Evolutionary conservation across 768 basidiomycete genomes (phyloP), one percentile per base, ranked within the genome.

Genomic region (Kondoa malvinella): DNA sequence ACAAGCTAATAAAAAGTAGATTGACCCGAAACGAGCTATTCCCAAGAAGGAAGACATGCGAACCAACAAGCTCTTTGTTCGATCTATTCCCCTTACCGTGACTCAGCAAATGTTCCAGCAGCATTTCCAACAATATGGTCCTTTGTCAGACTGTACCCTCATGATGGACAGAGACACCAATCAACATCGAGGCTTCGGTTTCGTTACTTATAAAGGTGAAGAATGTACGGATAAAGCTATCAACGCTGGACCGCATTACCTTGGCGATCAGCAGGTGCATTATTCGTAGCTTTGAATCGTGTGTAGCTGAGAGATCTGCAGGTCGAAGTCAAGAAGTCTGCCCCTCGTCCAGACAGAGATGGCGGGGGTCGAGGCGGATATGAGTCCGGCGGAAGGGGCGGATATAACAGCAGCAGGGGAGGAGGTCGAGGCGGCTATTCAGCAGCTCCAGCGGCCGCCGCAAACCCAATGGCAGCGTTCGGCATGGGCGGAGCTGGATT

Each of bases 1-100:
- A 57, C 34, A 16, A 15, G 26, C 26, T 29, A 62, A 33, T 58
- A 21, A 3, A 17, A n/a, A 29, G 29, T 76, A 99, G 94, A 99
- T 99, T 77, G 95, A 99, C 75, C 95, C 95, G n/a, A 99, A 99
- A 80, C 86, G 94, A 66, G 95, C 95, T 1, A 95, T 97, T 72
- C 95, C 95, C 12, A 83, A 92, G 70, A 88, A 92, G 77, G 95
- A 97, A 69, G 92, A 95, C 74, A 87, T 89, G 71, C 90, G 90
- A 26, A 76, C 77, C 2, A 76, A 78, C 71, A 96, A 97, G 75
- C 80, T 97, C 58, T 99, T 99, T 76, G 92, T 99, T 34, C 94
- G 95, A 57, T 91, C 92, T 26, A 82, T 99, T 0, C 87, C 92
- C 1, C 86, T 87, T 21, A 86, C 85, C 66, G 92, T 96, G 34